Base-by-base conservation (phyloP, 306 rosid species). In the Boehmeria nivea region DNA sequence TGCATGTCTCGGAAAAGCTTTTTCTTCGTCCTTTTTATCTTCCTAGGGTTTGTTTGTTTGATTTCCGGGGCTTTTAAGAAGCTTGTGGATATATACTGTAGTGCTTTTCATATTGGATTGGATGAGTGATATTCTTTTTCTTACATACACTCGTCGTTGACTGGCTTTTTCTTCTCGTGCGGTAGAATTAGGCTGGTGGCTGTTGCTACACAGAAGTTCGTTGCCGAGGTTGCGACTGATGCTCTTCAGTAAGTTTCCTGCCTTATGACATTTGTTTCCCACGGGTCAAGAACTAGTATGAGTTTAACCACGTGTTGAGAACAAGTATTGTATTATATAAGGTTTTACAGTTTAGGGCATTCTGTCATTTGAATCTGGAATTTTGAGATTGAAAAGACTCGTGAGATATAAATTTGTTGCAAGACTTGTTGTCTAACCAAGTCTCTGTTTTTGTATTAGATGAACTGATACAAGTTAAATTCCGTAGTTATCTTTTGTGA, bases 141-240 rank as follows among this genome's bases (percentile, higher is more conserved):
- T 16, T 37, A 27, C 15, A 16, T 59, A 19, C 57, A 1, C 3
- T 64, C 1, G 8, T 6, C 11, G 24, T 16, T 19, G 14, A 14
- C 48, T 72, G 64, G 58, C 15, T 26, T 11, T 46, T 9, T 44
- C 4, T 54, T 52, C 20, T 57, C 2, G 6, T 39, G 19, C 51
- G 39, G 48, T 86, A 87, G 94, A 76, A 81, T 83, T 58, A 79
- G 95, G 64, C 67, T 83, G 54, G 94, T 87, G 39, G 95, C 89
- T 50, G 89, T 83, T 64, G 95, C 95, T 54, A 81, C 89, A 6
- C 94, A 87, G 76, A 87, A 83, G 74, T 87, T 87, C 75, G 94
- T 87, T 27, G 88, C 87, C 24, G 95, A 84, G 72, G 87, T 87
- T 65, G 94, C 94, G 15, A 82, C 74, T 17, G 85, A 81, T 65